Evolutionary conservation across 192 early-diverging fungal genomes (phyloP), one percentile per base, ranked within the genome.

Genomic region (Backusella tarrabulga): DNA sequence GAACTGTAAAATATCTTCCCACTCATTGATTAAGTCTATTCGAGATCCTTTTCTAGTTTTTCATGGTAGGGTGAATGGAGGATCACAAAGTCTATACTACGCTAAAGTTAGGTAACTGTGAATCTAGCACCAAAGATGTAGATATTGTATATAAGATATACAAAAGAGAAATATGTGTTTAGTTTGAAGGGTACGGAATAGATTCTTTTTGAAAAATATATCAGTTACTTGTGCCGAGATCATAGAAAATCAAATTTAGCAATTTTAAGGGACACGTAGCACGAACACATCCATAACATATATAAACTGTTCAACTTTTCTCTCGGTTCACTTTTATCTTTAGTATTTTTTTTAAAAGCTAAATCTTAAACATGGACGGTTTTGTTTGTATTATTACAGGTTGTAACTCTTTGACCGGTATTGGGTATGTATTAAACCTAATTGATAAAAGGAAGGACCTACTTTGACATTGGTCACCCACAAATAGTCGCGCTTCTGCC

Each of bases 341-440:
- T 3, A 32, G 2, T 69, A 5, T 17, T 67, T 34, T 68, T 14
- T n/a, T 68, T 5, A 14, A 35, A 32, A 34, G 15, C 26, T 34
- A 68, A 17, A 34, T 29, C 6, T 34, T 34, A 68, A 68, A 68
- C 23, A 60, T 87, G 60, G 38, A 67, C 34, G 80, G 76, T 34
- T 77, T 82, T 35, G 87, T 88, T 7, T 88, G 87, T 75, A 88
- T 88, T 56, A 71, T 88, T 67, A 88, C 87, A 21, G 87, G 87
- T 29, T 84, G 84, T 15, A 77, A 75, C 35, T 88, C 87, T 38
- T 54, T 83, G 32, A 71, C 67, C 36, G 87, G 87, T 35, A 88
- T 88, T 72, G 87, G 87, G 86, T 85, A 82, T 17, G 7, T 41
- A 17, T 26, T n/a, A 1, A 5, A 4, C 34, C 4, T 50, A 50